Evolutionary conservation across 2,329 filamentous ascomycete species (phyloP).

Genomic region (Botrytis hyacinthi): DNA sequence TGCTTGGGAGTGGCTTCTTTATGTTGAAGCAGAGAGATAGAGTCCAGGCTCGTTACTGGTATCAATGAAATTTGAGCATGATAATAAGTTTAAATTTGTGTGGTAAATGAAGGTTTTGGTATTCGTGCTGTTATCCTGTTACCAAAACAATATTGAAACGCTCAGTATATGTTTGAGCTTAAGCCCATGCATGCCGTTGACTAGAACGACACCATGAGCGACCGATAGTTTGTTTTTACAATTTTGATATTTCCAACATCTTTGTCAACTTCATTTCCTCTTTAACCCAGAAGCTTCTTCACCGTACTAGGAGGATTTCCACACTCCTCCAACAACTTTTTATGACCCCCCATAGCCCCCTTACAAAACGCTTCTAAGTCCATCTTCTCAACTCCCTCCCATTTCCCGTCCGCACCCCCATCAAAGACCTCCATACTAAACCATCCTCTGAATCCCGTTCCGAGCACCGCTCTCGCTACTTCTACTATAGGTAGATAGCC

Average conservation of each 20-base stretch:
- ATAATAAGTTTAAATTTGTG: background rate
- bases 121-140: background rate
- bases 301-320: background rate
- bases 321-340: slow-evolving; percentile 37
- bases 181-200: background rate
- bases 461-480: slow-evolving; percentile 62
- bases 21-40: background rate
- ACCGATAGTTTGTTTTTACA: background rate
- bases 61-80: background rate
- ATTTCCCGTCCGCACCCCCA: slow-evolving; percentile 47
- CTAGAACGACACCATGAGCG: background rate
- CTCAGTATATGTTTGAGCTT: background rate
- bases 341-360: slow-evolving; percentile 45
- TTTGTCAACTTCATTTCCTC: background rate
- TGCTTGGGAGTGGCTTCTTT: background rate
- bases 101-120: background rate
- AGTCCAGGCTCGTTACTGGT: background rate
- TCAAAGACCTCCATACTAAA: slow-evolving; percentile 72
- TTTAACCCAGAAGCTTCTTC: background rate
- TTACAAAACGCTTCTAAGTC: slow-evolving; percentile 48
- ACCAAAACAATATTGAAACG: background rate
- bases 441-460: slow-evolving; percentile 63
- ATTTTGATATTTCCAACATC: background rate
- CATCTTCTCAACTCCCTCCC: slow-evolving; percentile 47
- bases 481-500: slow-evolving; percentile 67